A percentile compares a stretch with the other conserved stretches of the same genome.
Conservation (phyloP, 2,329 filamentous ascomycete species). For the Colletotrichum navitas region DNA sequence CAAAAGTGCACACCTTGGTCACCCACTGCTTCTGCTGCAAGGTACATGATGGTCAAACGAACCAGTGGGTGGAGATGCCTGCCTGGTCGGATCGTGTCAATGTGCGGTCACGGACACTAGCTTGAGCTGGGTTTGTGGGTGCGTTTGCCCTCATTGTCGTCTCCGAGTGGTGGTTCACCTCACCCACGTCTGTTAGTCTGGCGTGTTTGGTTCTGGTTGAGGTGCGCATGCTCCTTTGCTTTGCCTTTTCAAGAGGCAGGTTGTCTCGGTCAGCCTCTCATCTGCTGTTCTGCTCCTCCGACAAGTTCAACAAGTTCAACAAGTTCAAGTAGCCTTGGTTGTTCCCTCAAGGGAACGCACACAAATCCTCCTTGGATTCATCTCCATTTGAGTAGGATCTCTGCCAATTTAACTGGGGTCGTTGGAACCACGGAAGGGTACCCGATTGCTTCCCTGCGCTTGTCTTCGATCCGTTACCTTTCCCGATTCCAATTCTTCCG, state of each 20-base stretch:
- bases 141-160: background rate
- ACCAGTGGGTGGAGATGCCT: constrained; percentile 28
- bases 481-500: background rate
- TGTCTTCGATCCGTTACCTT: background rate
- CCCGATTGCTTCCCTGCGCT: background rate
- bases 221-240: background rate
- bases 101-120: background rate
- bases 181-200: background rate
- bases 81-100: background rate
- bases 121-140: background rate
- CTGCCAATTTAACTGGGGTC: background rate
- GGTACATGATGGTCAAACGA: constrained; percentile 33
- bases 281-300: background rate
- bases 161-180: background rate
- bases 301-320: background rate
- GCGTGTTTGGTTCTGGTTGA: background rate
- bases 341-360: background rate
- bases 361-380: background rate
- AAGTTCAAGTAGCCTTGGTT: background rate
- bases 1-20: background rate
- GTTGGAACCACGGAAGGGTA: background rate
- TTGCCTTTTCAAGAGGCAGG: background rate
- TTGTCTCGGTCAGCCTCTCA: background rate
- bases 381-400: background rate
- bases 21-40: constrained; percentile 22